A percentile compares a stretch with the other conserved stretches of the same genome.
Evolutionary conservation across 2,329 filamentous ascomycete species (phyloP).

Genomic region (Aspergillus ibericus): DNA sequence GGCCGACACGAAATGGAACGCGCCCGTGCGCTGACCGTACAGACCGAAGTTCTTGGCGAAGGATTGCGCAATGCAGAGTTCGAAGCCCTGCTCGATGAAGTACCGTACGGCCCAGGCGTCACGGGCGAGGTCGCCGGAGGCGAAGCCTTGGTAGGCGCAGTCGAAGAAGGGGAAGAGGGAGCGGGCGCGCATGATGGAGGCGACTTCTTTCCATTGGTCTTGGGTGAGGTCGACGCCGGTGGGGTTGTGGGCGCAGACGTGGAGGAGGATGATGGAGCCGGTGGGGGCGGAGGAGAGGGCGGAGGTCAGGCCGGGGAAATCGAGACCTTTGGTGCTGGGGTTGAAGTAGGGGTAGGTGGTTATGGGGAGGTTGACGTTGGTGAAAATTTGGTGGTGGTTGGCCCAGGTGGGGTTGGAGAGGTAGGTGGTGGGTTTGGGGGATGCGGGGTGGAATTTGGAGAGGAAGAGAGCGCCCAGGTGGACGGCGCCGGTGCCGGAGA

Average conservation of each 20-base stretch:
- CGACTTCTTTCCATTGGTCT: conserved; percentile 92
- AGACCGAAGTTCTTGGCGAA: conserved; percentile 73
- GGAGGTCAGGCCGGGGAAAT: conserved; percentile 83
- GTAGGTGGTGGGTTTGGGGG: conserved; percentile 72
- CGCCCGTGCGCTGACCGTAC: conserved; percentile 93
- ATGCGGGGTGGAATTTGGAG: conserved; percentile 75
- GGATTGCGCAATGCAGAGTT: conserved; percentile 59
- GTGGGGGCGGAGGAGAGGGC: conserved; percentile 70
- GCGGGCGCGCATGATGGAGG: conserved; percentile 70
- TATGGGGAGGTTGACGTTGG: conserved; percentile 76
- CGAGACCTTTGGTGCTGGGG: conserved; percentile 82
- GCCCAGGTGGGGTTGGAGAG: conserved; percentile 96
- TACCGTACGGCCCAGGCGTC: conserved; percentile 93
- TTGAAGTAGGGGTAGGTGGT: conserved; percentile 93
- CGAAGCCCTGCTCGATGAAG: conserved; percentile 90
- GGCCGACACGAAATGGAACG: conserved; percentile 87
- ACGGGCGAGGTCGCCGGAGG: conserved; percentile 79
- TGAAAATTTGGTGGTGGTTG: conserved; percentile 98
- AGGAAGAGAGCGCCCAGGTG: conserved; percentile 94
- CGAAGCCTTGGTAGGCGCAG: conserved; percentile 96
- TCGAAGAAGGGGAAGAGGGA: conserved; percentile 98
- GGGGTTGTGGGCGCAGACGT: conserved; percentile 97
- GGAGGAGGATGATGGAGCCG: conserved; percentile 82
- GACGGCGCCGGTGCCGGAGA: conserved; percentile 94
- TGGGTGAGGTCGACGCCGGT: conserved; percentile 93